Conservation (phyloP, 495 filamentous ascomycete species). For the Massariosphaeria phaeospora region DNA sequence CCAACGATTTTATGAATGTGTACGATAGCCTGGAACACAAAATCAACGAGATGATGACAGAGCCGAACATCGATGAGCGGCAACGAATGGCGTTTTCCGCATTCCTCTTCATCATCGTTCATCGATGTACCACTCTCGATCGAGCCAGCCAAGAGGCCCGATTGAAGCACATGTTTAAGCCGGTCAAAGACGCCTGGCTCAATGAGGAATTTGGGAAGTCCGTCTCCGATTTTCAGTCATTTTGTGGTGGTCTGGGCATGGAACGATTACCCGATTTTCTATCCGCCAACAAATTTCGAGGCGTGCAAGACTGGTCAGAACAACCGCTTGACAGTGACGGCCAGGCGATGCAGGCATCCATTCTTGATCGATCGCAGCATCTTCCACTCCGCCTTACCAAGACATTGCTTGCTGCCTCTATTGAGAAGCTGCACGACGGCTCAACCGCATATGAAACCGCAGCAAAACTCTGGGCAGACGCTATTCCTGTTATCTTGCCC, state of each 20-base stretch:
- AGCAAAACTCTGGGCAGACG: constrained; percentile 73
- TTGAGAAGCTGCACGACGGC: constrained; percentile 73
- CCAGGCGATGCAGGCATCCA: constrained; percentile 65
- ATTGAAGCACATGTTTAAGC: constrained; percentile 67
- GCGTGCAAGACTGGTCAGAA: constrained; percentile 76
- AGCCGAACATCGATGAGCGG: constrained; percentile 69
- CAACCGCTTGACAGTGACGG: constrained; percentile 73
- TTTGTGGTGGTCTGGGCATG: constrained; percentile 73
- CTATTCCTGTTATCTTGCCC: constrained; percentile 77
- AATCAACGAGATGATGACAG: constrained; percentile 71
- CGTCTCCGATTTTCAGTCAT: constrained; percentile 70
- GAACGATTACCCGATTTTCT: constrained; percentile 77
- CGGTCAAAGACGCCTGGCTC: constrained; percentile 76
- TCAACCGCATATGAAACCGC: constrained; percentile 64
- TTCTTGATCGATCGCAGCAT: constrained; percentile 67
- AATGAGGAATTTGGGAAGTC: constrained; percentile 60
- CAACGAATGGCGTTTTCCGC: constrained; percentile 59
- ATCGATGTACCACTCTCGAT: constrained; percentile 75
- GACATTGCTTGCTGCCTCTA: constrained; percentile 79
- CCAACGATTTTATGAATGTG: constrained; percentile 81
- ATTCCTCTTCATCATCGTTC: constrained; percentile 88
- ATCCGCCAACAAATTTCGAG: constrained; percentile 62
- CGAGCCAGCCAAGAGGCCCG: constrained; percentile 56
- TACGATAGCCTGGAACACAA: constrained; percentile 82
- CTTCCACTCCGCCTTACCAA: constrained; percentile 84